Evolutionary conservation across 768 basidiomycete species (phyloP), one percentile per base, ranked within the genome.

Genomic region (Lactarius tabidus): DNA sequence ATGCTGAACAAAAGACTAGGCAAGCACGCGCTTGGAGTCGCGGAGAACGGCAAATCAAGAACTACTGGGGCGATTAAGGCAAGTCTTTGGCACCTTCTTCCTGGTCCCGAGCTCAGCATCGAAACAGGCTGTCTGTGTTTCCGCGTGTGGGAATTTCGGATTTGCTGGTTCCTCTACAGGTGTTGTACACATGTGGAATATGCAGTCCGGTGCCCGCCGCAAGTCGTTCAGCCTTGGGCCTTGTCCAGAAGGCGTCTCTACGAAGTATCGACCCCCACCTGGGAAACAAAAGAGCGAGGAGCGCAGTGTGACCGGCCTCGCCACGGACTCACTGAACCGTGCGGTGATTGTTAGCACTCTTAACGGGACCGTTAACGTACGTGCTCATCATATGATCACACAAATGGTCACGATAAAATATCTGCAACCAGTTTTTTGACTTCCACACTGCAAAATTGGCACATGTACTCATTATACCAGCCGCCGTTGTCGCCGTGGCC

Each of bases 131-230:
- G 91, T 95, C 20, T 91, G 89, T 67, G 90, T 98, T 23, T 90
- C 95, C 4, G 90, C 93, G 0, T 99, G 97, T 72, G 97, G 97
- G 9, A 98, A 98, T 72, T 99, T 98, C 73, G 93, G 91, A 33
- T 75, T 98, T 14, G 93, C 86, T 4, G 87, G 93, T 29, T 89
- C 90, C 1, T 91, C 91, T 2, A 88, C 85, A 0, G 91, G 92
- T 2, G 82, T 81, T 29, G 89, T 98, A 43, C 75, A 85, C 64
- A 88, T 95, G 88, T 98, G 93, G 90, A 99, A 98, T 73, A 86
- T 99, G 87, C 96, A 99, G 75, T 94, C 91, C 4, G 97, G 97
- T 1, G 83, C 95, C 64, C 84, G 84, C 70, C 82, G 96, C 53
- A 91, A 90, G 76, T 80, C 82, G 1, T 98, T 91, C 74, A 78